Evolutionary conservation across 2,329 filamentous ascomycete genomes (phyloP).

Genomic region (Calonectria pseudoturangicola): DNA sequence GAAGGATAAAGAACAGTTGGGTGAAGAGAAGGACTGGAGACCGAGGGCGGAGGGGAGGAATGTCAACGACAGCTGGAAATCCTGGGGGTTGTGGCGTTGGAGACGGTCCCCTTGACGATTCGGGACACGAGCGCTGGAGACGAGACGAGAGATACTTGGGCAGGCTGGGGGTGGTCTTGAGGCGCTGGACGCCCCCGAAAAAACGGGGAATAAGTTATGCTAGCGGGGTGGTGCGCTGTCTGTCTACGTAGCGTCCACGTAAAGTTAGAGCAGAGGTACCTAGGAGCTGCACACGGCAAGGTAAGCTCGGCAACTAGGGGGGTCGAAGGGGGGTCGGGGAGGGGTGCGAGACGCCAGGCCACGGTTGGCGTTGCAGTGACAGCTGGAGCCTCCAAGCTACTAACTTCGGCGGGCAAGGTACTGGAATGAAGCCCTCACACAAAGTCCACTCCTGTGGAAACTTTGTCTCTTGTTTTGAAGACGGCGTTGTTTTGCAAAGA

Average conservation of each 20-base stretch:
- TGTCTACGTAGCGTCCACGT: slow-evolving; percentile 17
- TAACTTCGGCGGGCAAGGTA: slow-evolving; percentile 26
- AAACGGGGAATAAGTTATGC: slow-evolving; percentile 37
- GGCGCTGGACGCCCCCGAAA: slow-evolving; percentile 37
- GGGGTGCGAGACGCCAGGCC: slow-evolving; percentile 21
- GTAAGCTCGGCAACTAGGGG: slow-evolving; percentile 21
- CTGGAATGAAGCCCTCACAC: slow-evolving; percentile 32
- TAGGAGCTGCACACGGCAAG: slow-evolving; percentile 22
- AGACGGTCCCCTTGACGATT: slow-evolving; percentile 48
- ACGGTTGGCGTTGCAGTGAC: slow-evolving; percentile 25
- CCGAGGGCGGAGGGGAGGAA: slow-evolving; percentile 50
- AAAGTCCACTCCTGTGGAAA: slow-evolving; percentile 25
- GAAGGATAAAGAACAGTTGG: slow-evolving; percentile 42
- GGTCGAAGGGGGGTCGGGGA: slow-evolving; percentile 10
- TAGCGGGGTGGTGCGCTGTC: slow-evolving; percentile 36
- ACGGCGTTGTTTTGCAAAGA: slow-evolving; percentile 20
- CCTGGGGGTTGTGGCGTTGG: slow-evolving; percentile 51
- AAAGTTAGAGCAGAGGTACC: slow-evolving; percentile 10
- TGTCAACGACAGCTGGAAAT: slow-evolving; percentile 51
- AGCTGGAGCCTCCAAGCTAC: slow-evolving; percentile 27
- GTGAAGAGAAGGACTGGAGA: slow-evolving; percentile 44
- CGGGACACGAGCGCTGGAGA: slow-evolving; percentile 34
- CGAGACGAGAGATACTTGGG: slow-evolving; percentile 34
- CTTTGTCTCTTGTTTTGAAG: slow-evolving; percentile 26
- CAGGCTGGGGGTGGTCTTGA: slow-evolving; percentile 31